Evolutionary conservation across 2,329 filamentous ascomycete species (phyloP), one percentile per base, ranked within the genome.

Genomic region (Pyrenophora graminea): DNA sequence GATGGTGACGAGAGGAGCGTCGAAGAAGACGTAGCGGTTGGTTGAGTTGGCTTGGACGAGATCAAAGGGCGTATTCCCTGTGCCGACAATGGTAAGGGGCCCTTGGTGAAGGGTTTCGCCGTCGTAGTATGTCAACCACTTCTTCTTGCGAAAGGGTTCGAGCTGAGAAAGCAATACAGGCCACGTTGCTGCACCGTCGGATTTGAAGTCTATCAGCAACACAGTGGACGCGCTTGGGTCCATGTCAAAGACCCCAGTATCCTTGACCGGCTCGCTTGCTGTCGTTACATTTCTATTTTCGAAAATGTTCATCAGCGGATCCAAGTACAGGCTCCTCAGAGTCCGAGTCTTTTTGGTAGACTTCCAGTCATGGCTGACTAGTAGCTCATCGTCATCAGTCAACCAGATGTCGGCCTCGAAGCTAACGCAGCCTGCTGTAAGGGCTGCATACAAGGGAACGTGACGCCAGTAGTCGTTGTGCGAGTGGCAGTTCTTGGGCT

Each of bases 381-480:
- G 53, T 3, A 68, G 54, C 13, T 64, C 61, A 5, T 49, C 44
- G 21, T 62, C 56, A 10, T 55, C 37, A 6, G 38, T 43, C 1
- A 83, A 75, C 84, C 85, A 90, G 18, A 90, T 81, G 63, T 90
- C 88, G 2, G 85, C 86, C 71, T 90, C 87, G 3, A 88, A 77
- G 8, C 85, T 81, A 5, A 82, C 81, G 59, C 84, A 87, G 6
- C 85, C 83, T 4, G 80, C 79, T 6, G 75, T 69, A 1, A 87
- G 68, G 18, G 87, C 87, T 9, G 83, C 83, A 61, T 82, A 85
- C 3, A 90, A 76, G 0, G 87, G 86, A 0, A 82, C 76, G 15
- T 51, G 40, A 38, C 56, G 52, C 13, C 32, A 36, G 69, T 89
- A 90, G 68, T 90, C 86, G 61, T 89, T 89, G 66, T 89, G 86